A percentile compares a stretch with the other conserved stretches of the same genome.
These are phyloP conservation scores for Irpex sp. DNA, from an alignment of 1,284 basidiomycete species.

Conservation along the genomic window DNA sequence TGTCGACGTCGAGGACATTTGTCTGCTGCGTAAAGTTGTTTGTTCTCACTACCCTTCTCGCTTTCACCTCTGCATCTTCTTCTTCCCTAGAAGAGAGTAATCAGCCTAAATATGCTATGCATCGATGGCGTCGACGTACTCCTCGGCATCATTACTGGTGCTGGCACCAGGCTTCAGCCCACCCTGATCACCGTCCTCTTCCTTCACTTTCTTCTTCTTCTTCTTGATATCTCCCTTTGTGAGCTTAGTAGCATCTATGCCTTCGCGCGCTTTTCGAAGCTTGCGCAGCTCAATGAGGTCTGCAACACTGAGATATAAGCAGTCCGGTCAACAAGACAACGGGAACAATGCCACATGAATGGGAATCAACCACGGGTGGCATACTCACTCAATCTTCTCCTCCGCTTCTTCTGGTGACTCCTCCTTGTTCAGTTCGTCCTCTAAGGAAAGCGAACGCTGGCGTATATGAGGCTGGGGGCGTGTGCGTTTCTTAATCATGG, in stretches of 20 bases:
- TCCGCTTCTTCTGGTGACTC: conserved; percentile 38
- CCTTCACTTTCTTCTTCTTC: conserved; percentile 53
- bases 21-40: conserved; percentile 98
- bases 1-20: conserved; percentile 93
- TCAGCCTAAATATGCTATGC: background rate
- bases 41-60: conserved; percentile 71
- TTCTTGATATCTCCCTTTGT: conserved; percentile 81
- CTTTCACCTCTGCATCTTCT: conserved; percentile 63
- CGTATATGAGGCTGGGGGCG: conserved; percentile 53
- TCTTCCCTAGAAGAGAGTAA: conserved; percentile 40
- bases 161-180: conserved; percentile 56
- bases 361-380: conserved; percentile 3
- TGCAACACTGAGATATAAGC: conserved; percentile 48
- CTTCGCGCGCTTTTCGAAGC: conserved; percentile 70
- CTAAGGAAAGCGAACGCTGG: conserved; percentile 35
- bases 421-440: conserved; percentile 22
- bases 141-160: conserved; percentile 41
- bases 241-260: conserved; percentile 84
- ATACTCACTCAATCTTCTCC: conserved; percentile 48
- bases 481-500: conserved; percentile 62
- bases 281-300: conserved; percentile 86
- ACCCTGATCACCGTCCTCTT: conserved; percentile 42
- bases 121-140: conserved; percentile 37
- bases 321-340: background rate
- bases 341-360: conserved; percentile 5